Conservation (phyloP, 2,329 filamentous ascomycete species). For the Ceratocystiopsis minuta region DNA sequence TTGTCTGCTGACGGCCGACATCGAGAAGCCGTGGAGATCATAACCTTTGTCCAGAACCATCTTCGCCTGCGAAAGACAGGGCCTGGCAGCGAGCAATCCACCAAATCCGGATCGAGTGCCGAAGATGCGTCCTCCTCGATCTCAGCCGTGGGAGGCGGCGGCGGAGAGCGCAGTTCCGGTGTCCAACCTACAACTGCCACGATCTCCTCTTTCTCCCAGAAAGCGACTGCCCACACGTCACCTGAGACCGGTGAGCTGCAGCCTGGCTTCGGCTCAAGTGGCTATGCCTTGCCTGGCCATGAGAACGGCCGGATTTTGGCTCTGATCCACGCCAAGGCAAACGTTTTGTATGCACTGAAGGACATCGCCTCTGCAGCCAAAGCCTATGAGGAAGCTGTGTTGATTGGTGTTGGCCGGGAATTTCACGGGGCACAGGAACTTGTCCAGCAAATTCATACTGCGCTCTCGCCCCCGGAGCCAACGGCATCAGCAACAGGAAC, state of each 20-base stretch:
- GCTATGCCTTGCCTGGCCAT: constrained; percentile 64
- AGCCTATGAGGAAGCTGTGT: constrained; percentile 86
- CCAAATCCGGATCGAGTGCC: too few species aligned
- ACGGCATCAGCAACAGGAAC: too few species aligned
- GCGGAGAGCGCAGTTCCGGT: too few species aligned
- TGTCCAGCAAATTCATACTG: constrained; percentile 58
- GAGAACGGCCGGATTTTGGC: constrained; percentile 89
- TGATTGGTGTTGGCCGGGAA: constrained; percentile 64
- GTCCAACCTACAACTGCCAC: too few species aligned
- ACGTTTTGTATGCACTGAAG: constrained; percentile 84
- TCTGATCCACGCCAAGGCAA: constrained; percentile 95
- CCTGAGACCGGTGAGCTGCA: constrained; percentile 5
- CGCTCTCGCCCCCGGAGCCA: constrained; percentile 31
- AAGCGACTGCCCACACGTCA: not conserved
- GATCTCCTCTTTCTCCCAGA: not conserved
- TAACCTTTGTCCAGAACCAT: constrained; percentile 64
- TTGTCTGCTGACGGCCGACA: constrained; percentile 67
- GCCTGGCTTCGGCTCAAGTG: constrained; percentile 54
- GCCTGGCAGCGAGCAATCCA: too few species aligned
- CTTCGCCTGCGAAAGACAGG: constrained; percentile 28
- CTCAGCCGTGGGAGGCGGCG: too few species aligned
- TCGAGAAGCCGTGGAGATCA: constrained; percentile 71
- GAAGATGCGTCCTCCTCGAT: too few species aligned
- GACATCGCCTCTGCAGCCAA: constrained; percentile 64
- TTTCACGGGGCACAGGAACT: constrained; percentile 57